Evolutionary conservation across 1,284 basidiomycete species (phyloP).

Genomic region (Cryptococcus depauperatus): DNA sequence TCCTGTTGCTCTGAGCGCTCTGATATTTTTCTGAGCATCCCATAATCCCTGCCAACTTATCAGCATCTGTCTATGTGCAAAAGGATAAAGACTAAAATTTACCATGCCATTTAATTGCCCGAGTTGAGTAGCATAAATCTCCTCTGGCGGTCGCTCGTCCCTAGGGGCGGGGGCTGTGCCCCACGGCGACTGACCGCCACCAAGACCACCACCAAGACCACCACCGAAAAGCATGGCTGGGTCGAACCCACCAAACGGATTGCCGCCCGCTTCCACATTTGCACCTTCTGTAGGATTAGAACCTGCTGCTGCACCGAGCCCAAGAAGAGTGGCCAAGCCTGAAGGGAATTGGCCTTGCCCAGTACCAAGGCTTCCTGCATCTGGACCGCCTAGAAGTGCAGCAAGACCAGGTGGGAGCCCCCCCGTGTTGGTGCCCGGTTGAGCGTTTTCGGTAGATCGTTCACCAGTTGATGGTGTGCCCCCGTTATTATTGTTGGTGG

Average conservation of each 20-base stretch:
- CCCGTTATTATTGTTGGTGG: too few species aligned
- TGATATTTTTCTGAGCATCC: conserved; percentile 79
- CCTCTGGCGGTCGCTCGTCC: conserved; percentile 70
- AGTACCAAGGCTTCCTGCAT: conserved; percentile 17
- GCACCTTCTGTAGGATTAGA: conserved; percentile 13
- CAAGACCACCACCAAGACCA: conserved; percentile 20
- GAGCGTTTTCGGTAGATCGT: not conserved
- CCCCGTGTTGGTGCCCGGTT: not conserved
- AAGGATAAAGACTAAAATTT: conserved; percentile 8
- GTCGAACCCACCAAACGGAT: conserved; percentile 33
- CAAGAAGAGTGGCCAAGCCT: not conserved
- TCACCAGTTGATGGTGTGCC: not conserved
- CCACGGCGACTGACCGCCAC: conserved; percentile 24
- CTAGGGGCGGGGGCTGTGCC: conserved; percentile 31
- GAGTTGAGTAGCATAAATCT: conserved; percentile 77
- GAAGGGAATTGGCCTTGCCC: conserved; percentile 10
- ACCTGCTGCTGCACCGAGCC: conserved; percentile 11
- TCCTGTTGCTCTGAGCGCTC: conserved; percentile 74
- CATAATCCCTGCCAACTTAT: conserved; percentile 65
- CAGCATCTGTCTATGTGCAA: conserved; percentile 1
- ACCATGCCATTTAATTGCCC: conserved; percentile 44
- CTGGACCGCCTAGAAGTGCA: conserved; percentile 14
- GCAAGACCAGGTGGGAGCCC: conserved; percentile 1
- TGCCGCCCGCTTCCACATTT: conserved; percentile 15
- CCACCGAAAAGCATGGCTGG: conserved; percentile 51